These are phyloP conservation scores for Lyophyllum shimeji DNA, from an alignment of 768 basidiomycete species.

Conservation along the genomic window DNA sequence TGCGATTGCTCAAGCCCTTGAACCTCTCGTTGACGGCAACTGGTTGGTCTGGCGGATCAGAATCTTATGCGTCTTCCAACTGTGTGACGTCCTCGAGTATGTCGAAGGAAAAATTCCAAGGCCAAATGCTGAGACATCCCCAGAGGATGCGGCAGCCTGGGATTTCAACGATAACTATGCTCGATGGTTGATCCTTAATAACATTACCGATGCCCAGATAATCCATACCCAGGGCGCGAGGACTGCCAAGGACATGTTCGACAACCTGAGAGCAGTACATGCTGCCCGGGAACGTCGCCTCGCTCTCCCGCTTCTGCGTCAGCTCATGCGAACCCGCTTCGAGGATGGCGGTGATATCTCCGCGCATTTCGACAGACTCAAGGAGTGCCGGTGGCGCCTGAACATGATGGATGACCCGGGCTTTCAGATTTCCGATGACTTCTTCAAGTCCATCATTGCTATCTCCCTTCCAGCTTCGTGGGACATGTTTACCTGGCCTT, in stretches of 20 bases:
- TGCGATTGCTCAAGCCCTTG: not conserved
- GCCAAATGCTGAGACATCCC: not conserved
- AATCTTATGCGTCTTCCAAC: not conserved
- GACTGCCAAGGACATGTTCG: not conserved
- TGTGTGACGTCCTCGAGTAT: not conserved
- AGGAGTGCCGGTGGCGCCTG: not conserved
- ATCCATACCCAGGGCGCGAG: not conserved
- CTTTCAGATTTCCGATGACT: not conserved
- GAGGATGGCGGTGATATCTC: not conserved
- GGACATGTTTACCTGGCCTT: not conserved
- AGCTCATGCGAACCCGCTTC: not conserved
- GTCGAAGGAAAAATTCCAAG: not conserved
- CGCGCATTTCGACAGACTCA: not conserved
- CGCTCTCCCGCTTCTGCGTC: not conserved
- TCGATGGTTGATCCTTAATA: not conserved
- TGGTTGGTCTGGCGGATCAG: not conserved
- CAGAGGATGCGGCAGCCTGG: not conserved
- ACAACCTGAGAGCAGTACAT: not conserved
- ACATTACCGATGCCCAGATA: not conserved
- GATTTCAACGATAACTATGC: not conserved
- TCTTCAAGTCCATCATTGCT: conserved; percentile 1
- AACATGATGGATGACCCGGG: not conserved
- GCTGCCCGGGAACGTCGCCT: not conserved
- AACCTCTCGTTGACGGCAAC: not conserved
- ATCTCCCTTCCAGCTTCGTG: conserved; percentile 1